Evolutionary conservation across 129 eudicot species (phyloP).

Genomic region (Arctium minus): DNA sequence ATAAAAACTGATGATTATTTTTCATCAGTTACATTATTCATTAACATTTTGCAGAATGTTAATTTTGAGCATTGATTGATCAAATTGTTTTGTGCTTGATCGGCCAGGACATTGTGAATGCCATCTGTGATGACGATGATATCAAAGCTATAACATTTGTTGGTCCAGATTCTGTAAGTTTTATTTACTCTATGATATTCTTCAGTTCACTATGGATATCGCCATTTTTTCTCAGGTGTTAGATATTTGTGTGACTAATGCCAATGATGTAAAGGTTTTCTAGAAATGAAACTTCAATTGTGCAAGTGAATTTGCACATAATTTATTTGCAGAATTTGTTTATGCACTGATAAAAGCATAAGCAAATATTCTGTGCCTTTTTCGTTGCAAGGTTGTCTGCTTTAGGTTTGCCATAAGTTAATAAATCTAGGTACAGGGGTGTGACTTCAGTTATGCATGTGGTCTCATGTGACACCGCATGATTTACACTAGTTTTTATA

Average conservation of each 20-base stretch:
- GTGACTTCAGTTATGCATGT: too few relatives aligned
- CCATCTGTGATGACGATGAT: constrained; percentile 91
- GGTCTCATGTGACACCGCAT: too few relatives aligned
- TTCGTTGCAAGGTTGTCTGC: too few relatives aligned
- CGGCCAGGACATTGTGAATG: constrained; percentile 78
- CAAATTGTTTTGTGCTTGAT: constrained; percentile 12
- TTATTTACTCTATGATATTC: constrained; percentile 8
- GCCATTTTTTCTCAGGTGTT: constrained; percentile 1
- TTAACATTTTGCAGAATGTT: constrained; percentile 15
- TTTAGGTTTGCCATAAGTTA: too few relatives aligned
- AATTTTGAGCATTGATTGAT: constrained; percentile 18
- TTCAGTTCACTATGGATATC: constrained; percentile 3
- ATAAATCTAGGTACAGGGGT: too few relatives aligned
- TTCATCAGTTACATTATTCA: not conserved
- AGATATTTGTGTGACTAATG: not conserved
- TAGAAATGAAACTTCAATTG: not conserved
- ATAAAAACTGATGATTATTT: not conserved
- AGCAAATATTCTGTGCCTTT: too few relatives aligned
- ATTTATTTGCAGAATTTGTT: too few relatives aligned
- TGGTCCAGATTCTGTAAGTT: constrained; percentile 87
- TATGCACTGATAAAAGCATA: too few relatives aligned
- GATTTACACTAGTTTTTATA: too few relatives aligned
- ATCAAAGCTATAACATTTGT: constrained; percentile 90
- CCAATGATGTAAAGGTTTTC: not conserved
- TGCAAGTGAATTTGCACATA: too few relatives aligned